These are phyloP conservation scores for Suhomyces choctaworum DNA, from an alignment of 1,139 yeast genomes.

Conservation along the genomic window DNA sequence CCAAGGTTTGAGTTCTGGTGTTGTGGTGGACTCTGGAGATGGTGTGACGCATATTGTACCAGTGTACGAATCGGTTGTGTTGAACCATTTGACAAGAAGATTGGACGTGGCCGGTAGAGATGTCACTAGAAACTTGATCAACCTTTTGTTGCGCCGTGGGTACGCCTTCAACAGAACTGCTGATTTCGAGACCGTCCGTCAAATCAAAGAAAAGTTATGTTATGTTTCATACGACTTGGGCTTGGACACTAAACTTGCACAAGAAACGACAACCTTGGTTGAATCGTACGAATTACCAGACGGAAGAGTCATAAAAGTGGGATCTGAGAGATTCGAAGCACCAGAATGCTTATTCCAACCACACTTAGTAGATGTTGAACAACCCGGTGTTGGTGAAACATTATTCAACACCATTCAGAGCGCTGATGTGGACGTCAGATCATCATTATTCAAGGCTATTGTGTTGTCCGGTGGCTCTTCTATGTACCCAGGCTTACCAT, in stretches of 20 bases:
- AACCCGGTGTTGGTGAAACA: constrained; percentile 93
- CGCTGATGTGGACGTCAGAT: constrained; percentile 91
- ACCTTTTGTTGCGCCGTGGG: constrained; percentile 87
- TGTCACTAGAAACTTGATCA: constrained; percentile 91
- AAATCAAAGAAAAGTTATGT: constrained; percentile 93
- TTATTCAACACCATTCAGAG: constrained; percentile 89
- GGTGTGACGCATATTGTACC: constrained; percentile 96
- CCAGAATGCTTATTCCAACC: constrained; percentile 99
- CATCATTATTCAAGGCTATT: constrained; percentile 86
- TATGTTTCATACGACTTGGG: constrained; percentile 93
- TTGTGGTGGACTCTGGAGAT: constrained; percentile 94
- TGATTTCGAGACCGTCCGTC: constrained; percentile 97
- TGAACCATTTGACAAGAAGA: constrained; percentile 89
- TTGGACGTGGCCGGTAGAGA: constrained; percentile 98
- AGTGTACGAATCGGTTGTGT: constrained; percentile 92
- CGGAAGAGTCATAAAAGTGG: constrained; percentile 90
- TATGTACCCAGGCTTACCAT: constrained; percentile 98
- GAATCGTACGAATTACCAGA: constrained; percentile 93
- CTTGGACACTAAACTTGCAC: constrained; percentile 81
- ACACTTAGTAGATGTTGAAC: constrained; percentile 93
- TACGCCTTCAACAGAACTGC: constrained; percentile 98
- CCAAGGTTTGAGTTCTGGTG: constrained; percentile 95
- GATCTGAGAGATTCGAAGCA: constrained; percentile 95
- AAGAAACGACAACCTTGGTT: constrained; percentile 91
- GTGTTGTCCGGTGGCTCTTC: constrained; percentile 97